Conservation (phyloP, 1,139 yeast species). For the Blastobotrys apis region DNA sequence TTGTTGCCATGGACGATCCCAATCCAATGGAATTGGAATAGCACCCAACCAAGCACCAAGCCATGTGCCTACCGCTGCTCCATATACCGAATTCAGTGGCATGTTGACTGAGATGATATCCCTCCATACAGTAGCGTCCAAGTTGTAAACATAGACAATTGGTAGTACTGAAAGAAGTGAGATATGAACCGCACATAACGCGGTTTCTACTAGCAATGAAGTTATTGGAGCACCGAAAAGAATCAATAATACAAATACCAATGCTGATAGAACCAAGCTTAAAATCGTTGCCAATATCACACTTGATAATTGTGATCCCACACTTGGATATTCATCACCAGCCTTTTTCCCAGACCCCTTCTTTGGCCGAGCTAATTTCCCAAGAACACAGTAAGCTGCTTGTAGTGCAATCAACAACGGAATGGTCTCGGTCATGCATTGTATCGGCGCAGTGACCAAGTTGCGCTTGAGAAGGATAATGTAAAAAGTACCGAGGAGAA, state of each 20-base stretch:
- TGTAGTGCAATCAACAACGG: constrained; percentile 26
- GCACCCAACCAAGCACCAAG: constrained; percentile 93
- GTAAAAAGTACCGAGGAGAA: constrained; percentile 6
- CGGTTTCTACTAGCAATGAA: constrained; percentile 53
- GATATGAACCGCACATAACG: constrained; percentile 60
- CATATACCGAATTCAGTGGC: constrained; percentile 33
- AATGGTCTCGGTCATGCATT: constrained; percentile 25
- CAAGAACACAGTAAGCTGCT: constrained; percentile 27
- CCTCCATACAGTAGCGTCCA: constrained; percentile 48
- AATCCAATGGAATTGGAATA: constrained; percentile 87
- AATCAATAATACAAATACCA: constrained; percentile 50
- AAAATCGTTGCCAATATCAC: constrained; percentile 35
- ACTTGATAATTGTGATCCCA: constrained; percentile 10
- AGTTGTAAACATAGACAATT: constrained; percentile 54
- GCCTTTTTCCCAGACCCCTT: constrained; percentile 10
- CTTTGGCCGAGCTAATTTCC: constrained; percentile 18
- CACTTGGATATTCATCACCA: constrained; percentile 2
- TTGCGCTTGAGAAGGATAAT: constrained; percentile 12
- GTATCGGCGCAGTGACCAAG: constrained; percentile 21
- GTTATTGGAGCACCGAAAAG: constrained; percentile 86
- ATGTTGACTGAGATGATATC: constrained; percentile 36
- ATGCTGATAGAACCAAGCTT: constrained; percentile 46
- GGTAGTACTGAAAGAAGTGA: constrained; percentile 62
- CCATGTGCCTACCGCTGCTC: constrained; percentile 48
- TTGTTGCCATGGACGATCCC: constrained; percentile 97